Evolutionary conservation across 768 basidiomycete species (phyloP).

Genomic region (Lyophyllum decastes): DNA sequence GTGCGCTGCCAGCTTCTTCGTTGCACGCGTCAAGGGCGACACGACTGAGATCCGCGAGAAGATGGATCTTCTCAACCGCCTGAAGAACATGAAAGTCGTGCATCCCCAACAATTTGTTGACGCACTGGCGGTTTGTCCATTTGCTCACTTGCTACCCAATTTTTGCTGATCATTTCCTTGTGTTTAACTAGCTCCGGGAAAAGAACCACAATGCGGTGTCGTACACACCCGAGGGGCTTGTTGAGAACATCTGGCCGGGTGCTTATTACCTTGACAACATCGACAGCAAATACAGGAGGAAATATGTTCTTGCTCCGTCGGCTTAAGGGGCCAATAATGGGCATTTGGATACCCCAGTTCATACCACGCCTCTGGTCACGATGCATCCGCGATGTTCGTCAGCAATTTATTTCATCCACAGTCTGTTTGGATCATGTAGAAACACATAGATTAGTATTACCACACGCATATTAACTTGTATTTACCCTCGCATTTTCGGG

Average conservation of each 20-base stretch:
- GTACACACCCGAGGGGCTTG: conserved; percentile 82
- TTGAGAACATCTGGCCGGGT: conserved; percentile 94
- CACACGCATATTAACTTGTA: conserved; percentile 14
- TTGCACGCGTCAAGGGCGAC: conserved; percentile 84
- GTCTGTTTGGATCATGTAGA: conserved; percentile 10
- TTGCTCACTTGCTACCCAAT: background rate
- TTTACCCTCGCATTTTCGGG: background rate
- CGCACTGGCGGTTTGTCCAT: conserved; percentile 62
- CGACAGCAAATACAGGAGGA: conserved; percentile 90
- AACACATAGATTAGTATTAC: conserved; percentile 13
- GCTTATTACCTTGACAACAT: conserved; percentile 90
- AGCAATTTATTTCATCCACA: conserved; percentile 4
- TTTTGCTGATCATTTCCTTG: conserved; percentile 6
- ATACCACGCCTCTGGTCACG: conserved; percentile 3
- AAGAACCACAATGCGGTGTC: conserved; percentile 90
- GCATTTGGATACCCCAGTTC: conserved; percentile 14
- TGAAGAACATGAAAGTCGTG: conserved; percentile 87
- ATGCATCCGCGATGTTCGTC: background rate
- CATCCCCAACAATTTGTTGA: conserved; percentile 91
- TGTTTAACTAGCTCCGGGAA: conserved; percentile 77
- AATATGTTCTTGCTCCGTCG: conserved; percentile 62
- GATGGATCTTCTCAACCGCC: conserved; percentile 76
- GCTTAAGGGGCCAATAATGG: conserved; percentile 25
- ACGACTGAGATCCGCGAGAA: conserved; percentile 79
- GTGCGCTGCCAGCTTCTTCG: conserved; percentile 94